Percentiles rank a stretch among this genome's conserved stretches.
Conservation (phyloP, 2,329 filamentous ascomycete genomes). For the Fusarium phyllophilum region DNA sequence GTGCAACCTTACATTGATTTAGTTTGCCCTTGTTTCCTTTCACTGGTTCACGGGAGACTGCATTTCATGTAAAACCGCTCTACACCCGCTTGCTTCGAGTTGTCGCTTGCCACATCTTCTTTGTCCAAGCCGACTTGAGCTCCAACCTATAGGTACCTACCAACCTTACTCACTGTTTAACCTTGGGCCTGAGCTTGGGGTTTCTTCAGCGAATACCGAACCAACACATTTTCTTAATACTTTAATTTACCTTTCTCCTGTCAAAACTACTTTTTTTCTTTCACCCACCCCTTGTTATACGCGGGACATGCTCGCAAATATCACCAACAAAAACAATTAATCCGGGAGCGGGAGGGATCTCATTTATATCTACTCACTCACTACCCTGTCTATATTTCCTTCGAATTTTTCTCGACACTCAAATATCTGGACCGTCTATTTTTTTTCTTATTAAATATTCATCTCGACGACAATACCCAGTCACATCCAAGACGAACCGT, state of each 20-base stretch:
- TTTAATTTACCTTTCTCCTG: conserved; percentile 7
- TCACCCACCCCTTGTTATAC: neutral
- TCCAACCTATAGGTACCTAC: neutral
- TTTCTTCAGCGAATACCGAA: neutral
- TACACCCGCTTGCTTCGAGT: conserved; percentile 27
- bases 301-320: conserved; percentile 4
- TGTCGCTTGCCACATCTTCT: conserved; percentile 19
- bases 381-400: neutral
- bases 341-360: neutral
- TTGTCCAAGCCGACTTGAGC: neutral
- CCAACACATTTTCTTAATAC: conserved; percentile 7
- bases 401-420: neutral
- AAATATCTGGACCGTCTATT: neutral
- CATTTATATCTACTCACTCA: neutral
- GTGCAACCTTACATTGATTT: conserved; percentile 32
- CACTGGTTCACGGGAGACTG: conserved; percentile 33
- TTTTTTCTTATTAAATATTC: conserved; percentile 9
- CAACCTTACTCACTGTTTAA: neutral
- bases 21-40: conserved; percentile 43
- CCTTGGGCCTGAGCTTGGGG: neutral
- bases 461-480: neutral
- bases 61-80: conserved; percentile 42
- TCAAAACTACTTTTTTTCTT: neutral
- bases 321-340: neutral
- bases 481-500: neutral